Evolutionary conservation across 495 filamentous ascomycete species (phyloP).

Genomic region (Bacidia rubella): DNA sequence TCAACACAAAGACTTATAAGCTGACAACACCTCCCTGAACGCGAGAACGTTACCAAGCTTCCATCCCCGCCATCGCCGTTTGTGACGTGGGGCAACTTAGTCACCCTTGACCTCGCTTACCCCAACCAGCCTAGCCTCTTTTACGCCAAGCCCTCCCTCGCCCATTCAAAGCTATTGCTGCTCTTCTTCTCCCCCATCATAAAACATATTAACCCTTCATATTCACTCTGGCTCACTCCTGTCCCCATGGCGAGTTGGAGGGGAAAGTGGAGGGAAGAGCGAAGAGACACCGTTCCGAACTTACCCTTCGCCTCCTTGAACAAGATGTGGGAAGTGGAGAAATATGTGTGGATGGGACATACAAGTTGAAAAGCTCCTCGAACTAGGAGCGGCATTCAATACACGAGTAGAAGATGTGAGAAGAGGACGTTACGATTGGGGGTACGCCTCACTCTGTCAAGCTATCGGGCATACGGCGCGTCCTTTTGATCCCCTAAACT

Average conservation of each 20-base stretch:
- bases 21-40: no score
- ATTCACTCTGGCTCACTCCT: constrained; percentile 66
- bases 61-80: no score
- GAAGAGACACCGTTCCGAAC: not conserved
- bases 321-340: not conserved
- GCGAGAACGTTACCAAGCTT: no score
- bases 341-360: not conserved
- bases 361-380: not conserved
- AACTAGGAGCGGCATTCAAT: not conserved
- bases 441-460: no score
- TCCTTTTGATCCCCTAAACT: no score
- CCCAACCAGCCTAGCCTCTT: no score
- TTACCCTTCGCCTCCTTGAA: constrained; percentile 8
- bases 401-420: not conserved
- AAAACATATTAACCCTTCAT: constrained; percentile 56
- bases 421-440: not conserved
- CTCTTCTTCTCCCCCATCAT: constrained; percentile 35
- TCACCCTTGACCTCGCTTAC: no score
- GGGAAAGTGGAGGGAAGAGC: constrained; percentile 16
- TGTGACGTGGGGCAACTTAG: not conserved
- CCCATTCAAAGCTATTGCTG: not conserved
- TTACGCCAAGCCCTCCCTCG: not conserved
- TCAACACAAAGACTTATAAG: no score
- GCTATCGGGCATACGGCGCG: no score
- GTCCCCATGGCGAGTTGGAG: constrained; percentile 18